These are phyloP conservation scores for Batrachochytrium dendrobatidis DNA, from an alignment of 371 early-diverging fungal species.

Conservation along the genomic window DNA sequence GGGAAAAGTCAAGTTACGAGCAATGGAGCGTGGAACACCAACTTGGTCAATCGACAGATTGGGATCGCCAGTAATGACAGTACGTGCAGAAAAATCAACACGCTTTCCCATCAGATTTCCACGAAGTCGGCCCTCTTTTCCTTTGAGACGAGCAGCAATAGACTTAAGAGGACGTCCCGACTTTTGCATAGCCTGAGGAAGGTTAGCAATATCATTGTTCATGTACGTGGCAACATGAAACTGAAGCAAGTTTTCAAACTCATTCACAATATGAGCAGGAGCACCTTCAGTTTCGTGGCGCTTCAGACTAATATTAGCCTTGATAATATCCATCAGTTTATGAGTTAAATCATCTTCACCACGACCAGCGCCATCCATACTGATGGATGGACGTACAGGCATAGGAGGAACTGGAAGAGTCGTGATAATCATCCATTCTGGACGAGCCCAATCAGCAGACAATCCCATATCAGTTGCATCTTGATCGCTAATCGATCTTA, in stretches of 20 bases:
- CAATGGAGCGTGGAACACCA: slow-evolving; percentile 98
- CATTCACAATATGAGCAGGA: slow-evolving; percentile 90
- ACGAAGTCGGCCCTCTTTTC: slow-evolving; percentile 99
- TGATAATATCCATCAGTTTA: slow-evolving; percentile 92
- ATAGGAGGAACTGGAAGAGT: slow-evolving; percentile 97
- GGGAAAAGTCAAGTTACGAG: slow-evolving; percentile 96
- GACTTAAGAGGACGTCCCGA: slow-evolving; percentile 97
- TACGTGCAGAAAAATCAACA: slow-evolving; percentile 99
- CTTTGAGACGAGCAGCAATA: slow-evolving; percentile 96
- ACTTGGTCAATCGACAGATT: slow-evolving; percentile 97
- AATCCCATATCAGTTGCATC: slow-evolving; percentile 91
- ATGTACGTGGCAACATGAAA: slow-evolving; percentile 99
- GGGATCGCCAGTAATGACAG: slow-evolving; percentile 99
- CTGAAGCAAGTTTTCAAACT: slow-evolving; percentile 93
- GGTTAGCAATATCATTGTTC: slow-evolving; percentile 98
- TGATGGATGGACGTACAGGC: slow-evolving; percentile 97
- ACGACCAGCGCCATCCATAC: slow-evolving; percentile 85
- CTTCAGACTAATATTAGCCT: slow-evolving; percentile 89
- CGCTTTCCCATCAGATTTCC: slow-evolving; percentile 99
- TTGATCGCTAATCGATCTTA: slow-evolving; percentile 87
- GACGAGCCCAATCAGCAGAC: slow-evolving; percentile 86
- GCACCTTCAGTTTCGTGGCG: slow-evolving; percentile 94
- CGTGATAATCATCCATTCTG: slow-evolving; percentile 97
- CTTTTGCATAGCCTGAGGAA: slow-evolving; percentile 94
- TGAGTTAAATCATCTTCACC: slow-evolving; percentile 98